phyloP scores from a whole-genome alignment of 2,329 filamentous ascomycete species.

The Keithomyces neogunnii region DNA sequence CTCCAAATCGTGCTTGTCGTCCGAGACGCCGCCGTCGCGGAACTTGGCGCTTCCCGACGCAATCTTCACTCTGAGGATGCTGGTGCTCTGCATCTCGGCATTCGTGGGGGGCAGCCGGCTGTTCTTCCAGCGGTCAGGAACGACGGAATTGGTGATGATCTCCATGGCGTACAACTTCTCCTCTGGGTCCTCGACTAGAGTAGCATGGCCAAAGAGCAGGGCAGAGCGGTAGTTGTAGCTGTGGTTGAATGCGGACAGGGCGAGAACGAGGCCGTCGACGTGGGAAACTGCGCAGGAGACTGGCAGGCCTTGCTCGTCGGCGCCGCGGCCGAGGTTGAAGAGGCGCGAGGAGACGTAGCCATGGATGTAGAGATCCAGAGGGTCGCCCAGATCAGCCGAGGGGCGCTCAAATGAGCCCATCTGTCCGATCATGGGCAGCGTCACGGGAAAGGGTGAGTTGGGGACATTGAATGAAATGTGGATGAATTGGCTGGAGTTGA shows the following conservation, averaged over 20 bases:
- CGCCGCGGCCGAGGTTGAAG: conserved; percentile 50
- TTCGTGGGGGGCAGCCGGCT: conserved; percentile 61
- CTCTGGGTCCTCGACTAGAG: conserved; percentile 52
- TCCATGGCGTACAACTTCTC: conserved; percentile 76
- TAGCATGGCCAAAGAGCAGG: conserved; percentile 66
- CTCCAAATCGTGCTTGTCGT: conserved; percentile 40
- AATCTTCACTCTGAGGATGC: conserved; percentile 61
- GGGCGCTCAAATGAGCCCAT: conserved; percentile 64
- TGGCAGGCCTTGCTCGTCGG: conserved; percentile 46
- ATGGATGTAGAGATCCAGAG: conserved; percentile 72
- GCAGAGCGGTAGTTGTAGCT: conserved; percentile 83
- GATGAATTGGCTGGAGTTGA: conserved; percentile 66
- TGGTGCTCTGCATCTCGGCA: conserved; percentile 67
- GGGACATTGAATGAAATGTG: conserved; percentile 69
- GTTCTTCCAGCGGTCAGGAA: conserved; percentile 60
- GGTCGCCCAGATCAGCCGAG: conserved; percentile 51
- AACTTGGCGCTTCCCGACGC: conserved; percentile 69
- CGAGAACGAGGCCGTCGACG: conserved; percentile 71
- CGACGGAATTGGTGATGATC: conserved; percentile 66
- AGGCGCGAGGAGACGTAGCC: conserved; percentile 75
- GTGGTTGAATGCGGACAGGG: conserved; percentile 71
- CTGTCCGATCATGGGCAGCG: conserved; percentile 78
- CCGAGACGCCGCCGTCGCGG: conserved; percentile 53
- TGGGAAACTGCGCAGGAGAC: conserved; percentile 65
- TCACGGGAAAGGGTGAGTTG: conserved; percentile 62